Evolutionary conservation across 208 protist genomes (phyloP).

Genomic region (Wallacemonas sp.): DNA sequence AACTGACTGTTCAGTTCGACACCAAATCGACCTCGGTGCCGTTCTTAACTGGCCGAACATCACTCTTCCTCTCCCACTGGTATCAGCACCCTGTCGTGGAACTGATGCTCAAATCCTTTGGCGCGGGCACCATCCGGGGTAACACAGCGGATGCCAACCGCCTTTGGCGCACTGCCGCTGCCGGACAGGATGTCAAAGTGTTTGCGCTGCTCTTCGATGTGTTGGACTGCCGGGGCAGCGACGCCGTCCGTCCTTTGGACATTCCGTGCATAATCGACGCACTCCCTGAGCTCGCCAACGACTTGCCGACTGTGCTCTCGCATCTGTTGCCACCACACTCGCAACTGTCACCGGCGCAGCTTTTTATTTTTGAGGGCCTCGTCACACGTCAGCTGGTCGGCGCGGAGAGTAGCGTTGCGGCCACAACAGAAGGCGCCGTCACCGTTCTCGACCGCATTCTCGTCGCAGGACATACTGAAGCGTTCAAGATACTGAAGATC

Average conservation of each 20-base stretch:
- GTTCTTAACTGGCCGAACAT: conserved; percentile 22
- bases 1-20: conserved; percentile 21
- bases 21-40: not conserved
- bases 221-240: conserved; percentile 26
- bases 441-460: conserved; percentile 35
- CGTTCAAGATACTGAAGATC: conserved; percentile 14
- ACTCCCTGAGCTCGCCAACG: conserved; percentile 18
- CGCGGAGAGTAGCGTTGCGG: not conserved
- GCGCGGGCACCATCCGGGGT: not conserved
- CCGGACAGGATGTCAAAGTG: conserved; percentile 10
- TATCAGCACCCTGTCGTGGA: conserved; percentile 25
- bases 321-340: conserved; percentile 18
- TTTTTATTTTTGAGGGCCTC: conserved; percentile 40
- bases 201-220: conserved; percentile 48
- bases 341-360: conserved; percentile 25
- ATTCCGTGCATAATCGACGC: conserved; percentile 17
- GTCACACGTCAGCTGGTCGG: conserved; percentile 25
- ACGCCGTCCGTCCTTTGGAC: conserved; percentile 2
- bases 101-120: conserved; percentile 6
- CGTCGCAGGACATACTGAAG: conserved; percentile 9
- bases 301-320: conserved; percentile 26
- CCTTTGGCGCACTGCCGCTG: conserved; percentile 2
- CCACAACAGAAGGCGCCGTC: not conserved
- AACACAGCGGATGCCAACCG: not conserved
- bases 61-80: conserved; percentile 59